These are phyloP conservation scores for Poterioochromonas sp. DNA, from an alignment of 352 stramenopile species.

Conservation along the genomic window DNA sequence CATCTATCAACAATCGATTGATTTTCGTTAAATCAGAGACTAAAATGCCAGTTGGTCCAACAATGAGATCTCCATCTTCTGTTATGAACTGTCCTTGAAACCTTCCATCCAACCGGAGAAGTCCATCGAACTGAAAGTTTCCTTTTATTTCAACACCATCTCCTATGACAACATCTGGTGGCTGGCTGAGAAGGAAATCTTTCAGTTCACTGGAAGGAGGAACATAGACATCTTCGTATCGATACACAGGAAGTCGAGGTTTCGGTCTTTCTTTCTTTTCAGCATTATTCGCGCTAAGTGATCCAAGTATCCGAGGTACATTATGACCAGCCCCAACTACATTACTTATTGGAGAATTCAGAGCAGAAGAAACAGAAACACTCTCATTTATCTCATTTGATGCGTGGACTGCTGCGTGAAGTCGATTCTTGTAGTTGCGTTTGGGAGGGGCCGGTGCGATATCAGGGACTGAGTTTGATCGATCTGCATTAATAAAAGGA, in stretches of 20 bases:
- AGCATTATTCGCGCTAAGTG: not conserved
- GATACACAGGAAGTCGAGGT: not conserved
- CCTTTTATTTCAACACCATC: conserved; percentile 3
- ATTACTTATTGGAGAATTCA: not conserved
- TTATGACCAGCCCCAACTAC: not conserved
- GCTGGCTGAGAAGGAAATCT: not conserved
- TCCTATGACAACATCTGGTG: conserved; percentile 3
- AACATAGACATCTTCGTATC: not conserved
- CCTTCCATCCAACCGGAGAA: not conserved
- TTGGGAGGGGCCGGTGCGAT: not conserved
- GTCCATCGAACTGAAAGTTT: conserved; percentile 16
- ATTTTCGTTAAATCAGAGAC: not conserved
- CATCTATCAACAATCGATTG: not conserved
- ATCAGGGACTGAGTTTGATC: no score
- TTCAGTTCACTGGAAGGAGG: not conserved
- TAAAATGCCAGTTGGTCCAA: not conserved
- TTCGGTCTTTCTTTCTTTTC: not conserved
- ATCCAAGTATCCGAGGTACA: not conserved
- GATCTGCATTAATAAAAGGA: no score
- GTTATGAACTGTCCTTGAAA: not conserved
- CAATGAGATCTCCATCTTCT: not conserved
- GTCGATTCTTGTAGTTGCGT: conserved; percentile 4
- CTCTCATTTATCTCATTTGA: not conserved
- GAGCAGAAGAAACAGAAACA: not conserved
- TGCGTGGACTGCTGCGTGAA: not conserved